phyloP scores from a whole-genome alignment of 2,329 filamentous ascomycete species.

The Ophiostoma sp. region DNA sequence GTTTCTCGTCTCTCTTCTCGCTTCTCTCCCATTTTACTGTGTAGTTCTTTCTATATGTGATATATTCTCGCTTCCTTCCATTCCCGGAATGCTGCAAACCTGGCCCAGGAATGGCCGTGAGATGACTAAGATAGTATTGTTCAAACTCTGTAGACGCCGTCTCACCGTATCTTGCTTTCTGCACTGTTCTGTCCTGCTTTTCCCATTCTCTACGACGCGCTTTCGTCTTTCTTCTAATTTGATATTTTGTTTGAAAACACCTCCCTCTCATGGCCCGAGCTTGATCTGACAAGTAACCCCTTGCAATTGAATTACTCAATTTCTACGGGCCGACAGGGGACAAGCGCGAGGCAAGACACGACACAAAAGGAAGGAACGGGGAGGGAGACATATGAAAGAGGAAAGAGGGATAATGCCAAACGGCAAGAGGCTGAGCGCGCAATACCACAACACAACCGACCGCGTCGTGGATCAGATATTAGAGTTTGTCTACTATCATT shows the following conservation, averaged over 20 bases:
- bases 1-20: conserved; percentile 19
- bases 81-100: neutral
- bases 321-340: conserved; percentile 5
- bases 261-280: conserved; percentile 12
- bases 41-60: neutral
- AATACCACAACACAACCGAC: neutral
- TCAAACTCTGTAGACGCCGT: conserved; percentile 7
- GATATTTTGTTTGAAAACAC: conserved; percentile 1
- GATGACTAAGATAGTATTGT: neutral
- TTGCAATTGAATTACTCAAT: conserved; percentile 8
- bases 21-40: neutral
- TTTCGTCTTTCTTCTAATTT: conserved; percentile 8
- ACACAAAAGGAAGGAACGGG: conserved; percentile 1
- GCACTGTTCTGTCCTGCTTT: neutral
- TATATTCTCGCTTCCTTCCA: neutral
- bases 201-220: neutral
- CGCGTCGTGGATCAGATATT: neutral
- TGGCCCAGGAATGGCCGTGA: conserved; percentile 7
- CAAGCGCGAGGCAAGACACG: conserved; percentile 7
- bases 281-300: conserved; percentile 6
- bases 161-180: conserved; percentile 3
- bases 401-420: neutral
- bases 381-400: neutral
- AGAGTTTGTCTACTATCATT: conserved; percentile 4
- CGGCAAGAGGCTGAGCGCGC: conserved; percentile 13